Base-by-base conservation (phyloP, 73 alveolate genomes). In the Paramecium bursaria region DNA sequence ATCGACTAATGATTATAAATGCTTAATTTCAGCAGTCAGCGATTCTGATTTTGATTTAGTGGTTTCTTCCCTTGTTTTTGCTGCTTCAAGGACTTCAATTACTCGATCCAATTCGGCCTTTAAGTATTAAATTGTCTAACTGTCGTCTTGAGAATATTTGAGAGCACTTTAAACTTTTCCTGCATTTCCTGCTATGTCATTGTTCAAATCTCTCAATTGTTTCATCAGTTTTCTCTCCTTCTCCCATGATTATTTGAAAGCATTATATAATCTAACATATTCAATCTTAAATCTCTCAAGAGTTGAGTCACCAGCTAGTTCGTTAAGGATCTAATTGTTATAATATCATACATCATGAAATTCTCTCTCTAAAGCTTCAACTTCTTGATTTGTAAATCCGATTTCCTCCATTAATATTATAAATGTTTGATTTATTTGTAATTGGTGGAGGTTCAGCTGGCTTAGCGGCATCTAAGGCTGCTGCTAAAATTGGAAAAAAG, bases 361-460 rank as follows among this genome's bases (percentile, higher is more conserved):
- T 35, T 90, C 95, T 74, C 90, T 85, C 30, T 86, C 94, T 11
- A 88, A 75, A 14, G 94, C 91, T 0, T 88, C 94, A 47, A 54
- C 60, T 30, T 87, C 91, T 75, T 67, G 44, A 42, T 31, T 44
- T 4, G 82, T 39, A 30, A 67, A 67, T 21, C 82, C 82, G 17
- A 67, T 25, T 21, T 67, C 82, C 44, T 67, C 82, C 82, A 67
- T 67, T n/a, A n/a, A n/a, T n/a, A n/a, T n/a, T n/a, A n/a, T n/a
- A n/a, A n/a, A n/a, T n/a, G n/a, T n/a, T n/a, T 73, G 98, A 96
- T 87, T 85, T 94, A 7, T 93, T 93, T 86, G 98, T 96, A 35
- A 86, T 96, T 7, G 99, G 99, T 11, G 99, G 99, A 7, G 99
- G 99, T 42, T 92, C 99, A 1, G 99, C 99, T 15, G 99, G 99